These are phyloP conservation scores for Westerdykella ornata DNA, from an alignment of 2,329 filamentous ascomycete species.

Conservation along the genomic window DNA sequence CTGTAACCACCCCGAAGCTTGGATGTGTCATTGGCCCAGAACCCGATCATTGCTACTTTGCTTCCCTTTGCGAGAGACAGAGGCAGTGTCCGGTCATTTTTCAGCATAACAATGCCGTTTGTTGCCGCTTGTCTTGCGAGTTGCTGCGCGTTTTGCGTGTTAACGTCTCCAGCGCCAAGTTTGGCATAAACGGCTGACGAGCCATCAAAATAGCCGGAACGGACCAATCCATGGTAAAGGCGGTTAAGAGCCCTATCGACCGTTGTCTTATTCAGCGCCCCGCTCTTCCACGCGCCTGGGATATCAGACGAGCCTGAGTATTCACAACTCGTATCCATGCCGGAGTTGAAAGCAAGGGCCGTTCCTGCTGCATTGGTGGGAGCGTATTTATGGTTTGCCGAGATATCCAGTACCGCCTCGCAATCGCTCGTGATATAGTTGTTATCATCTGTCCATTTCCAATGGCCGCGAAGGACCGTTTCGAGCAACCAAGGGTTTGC, in stretches of 20 bases:
- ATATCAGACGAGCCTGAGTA: not conserved
- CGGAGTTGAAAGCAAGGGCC: conserved; percentile 22
- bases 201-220: conserved; percentile 48
- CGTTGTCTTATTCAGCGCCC: conserved; percentile 35
- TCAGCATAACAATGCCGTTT: conserved; percentile 47
- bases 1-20: conserved; percentile 55
- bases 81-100: conserved; percentile 47
- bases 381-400: conserved; percentile 41
- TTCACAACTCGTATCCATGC: conserved; percentile 11
- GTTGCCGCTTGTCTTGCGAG: conserved; percentile 51
- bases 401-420: conserved; percentile 56
- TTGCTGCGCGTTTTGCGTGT: conserved; percentile 47
- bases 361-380: conserved; percentile 21
- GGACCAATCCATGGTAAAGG: conserved; percentile 51
- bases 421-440: conserved; percentile 62
- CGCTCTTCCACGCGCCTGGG: conserved; percentile 12
- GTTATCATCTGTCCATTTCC: conserved; percentile 55
- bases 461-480: conserved; percentile 58
- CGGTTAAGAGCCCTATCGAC: conserved; percentile 49
- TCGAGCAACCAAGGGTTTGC: conserved; percentile 58
- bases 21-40: conserved; percentile 49
- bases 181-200: conserved; percentile 6
- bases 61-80: conserved; percentile 34
- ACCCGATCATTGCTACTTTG: conserved; percentile 53
- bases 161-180: conserved; percentile 37